Percentiles rank a stretch among this genome's conserved stretches.
phyloP scores from a whole-genome alignment of 164 flowering plant genomes.

The Tinospora cordifolia region DNA sequence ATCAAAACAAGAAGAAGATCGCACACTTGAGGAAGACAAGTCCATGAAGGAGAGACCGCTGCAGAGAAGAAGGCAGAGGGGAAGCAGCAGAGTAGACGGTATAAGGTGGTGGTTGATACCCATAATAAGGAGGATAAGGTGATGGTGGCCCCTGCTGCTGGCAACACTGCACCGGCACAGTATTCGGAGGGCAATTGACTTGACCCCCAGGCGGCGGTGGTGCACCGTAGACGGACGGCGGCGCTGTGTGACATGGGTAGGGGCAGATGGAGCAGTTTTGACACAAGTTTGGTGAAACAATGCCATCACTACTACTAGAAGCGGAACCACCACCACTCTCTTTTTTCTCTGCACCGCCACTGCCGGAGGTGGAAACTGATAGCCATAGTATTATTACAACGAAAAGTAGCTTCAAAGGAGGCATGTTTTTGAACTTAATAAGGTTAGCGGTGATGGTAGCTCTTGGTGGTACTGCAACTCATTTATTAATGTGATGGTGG shows the following conservation, averaged over 20 bases:
- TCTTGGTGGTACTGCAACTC: too few species aligned
- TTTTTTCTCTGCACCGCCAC: background rate
- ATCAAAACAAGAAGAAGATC: background rate
- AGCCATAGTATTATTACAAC: background rate
- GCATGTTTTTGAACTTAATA: background rate
- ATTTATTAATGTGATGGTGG: too few species aligned
- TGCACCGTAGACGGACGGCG: background rate
- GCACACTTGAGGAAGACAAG: background rate
- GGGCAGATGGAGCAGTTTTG: conserved; percentile 1
- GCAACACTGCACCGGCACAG: conserved; percentile 1
- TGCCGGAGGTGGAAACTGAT: background rate
- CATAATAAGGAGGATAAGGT: background rate
- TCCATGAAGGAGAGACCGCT: background rate
- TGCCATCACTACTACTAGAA: background rate
- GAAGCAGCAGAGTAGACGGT: background rate
- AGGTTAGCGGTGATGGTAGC: background rate
- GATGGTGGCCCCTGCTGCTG: background rate
- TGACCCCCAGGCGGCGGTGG: background rate
- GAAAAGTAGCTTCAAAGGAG: background rate
- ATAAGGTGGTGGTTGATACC: background rate
- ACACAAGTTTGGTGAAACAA: background rate
- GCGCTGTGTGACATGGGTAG: conserved; percentile 1
- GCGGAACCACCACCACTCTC: too few species aligned
- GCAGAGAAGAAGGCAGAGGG: background rate
- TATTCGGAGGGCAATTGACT: background rate